These are phyloP conservation scores for Entophlyctis luteolus DNA, from an alignment of 192 early-diverging fungal species.

Conservation along the genomic window DNA sequence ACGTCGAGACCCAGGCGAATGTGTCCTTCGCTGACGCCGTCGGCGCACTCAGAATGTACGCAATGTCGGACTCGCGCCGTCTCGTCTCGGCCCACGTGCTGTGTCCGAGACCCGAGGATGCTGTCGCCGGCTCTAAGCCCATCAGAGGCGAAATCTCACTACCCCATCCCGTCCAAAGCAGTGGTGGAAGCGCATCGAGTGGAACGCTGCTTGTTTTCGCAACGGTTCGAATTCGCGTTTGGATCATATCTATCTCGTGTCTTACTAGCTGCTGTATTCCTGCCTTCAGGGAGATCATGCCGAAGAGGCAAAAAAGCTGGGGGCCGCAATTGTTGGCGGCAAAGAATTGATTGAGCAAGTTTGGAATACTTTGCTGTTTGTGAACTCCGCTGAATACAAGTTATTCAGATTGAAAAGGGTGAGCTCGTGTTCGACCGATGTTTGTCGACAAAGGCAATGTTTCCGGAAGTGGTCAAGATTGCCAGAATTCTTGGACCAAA, in stretches of 20 bases:
- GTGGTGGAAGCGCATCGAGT: slow-evolving; percentile 26
- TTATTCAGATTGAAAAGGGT: slow-evolving; percentile 41
- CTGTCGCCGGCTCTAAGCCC: slow-evolving; percentile 70
- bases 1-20: slow-evolving; percentile 35
- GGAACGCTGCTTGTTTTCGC: slow-evolving; percentile 73
- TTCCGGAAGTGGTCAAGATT: slow-evolving; percentile 82
- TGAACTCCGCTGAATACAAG: neutral
- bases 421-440: slow-evolving; percentile 77
- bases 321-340: slow-evolving; percentile 80
- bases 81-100: slow-evolving; percentile 35
- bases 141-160: slow-evolving; percentile 76
- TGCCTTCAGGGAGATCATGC: slow-evolving; percentile 62
- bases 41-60: slow-evolving; percentile 31
- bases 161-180: slow-evolving; percentile 55
- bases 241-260: neutral
- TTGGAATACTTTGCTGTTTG: slow-evolving; percentile 17
- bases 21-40: slow-evolving; percentile 34
- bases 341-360: slow-evolving; percentile 76
- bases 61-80: slow-evolving; percentile 27
- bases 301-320: slow-evolving; percentile 72
- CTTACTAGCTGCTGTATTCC: neutral
- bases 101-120: slow-evolving; percentile 60
- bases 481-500: slow-evolving; percentile 87
- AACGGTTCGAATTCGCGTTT: slow-evolving; percentile 40
- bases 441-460: slow-evolving; percentile 83